These are phyloP conservation scores for Calvatia gigantea DNA, from an alignment of 768 basidiomycete species.

Conservation along the genomic window DNA sequence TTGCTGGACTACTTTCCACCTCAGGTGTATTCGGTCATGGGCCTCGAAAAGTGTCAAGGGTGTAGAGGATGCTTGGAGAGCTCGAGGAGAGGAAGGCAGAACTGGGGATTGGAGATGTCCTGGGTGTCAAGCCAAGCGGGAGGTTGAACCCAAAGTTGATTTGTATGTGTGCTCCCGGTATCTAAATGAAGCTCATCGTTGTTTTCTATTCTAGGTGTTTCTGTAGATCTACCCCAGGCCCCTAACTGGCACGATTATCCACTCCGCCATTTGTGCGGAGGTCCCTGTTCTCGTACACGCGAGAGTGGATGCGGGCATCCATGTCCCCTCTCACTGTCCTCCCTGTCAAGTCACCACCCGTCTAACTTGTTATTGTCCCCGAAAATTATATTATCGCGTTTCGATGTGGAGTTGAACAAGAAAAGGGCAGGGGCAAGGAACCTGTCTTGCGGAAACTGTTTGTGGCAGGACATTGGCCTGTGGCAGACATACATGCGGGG, in stretches of 20 bases:
- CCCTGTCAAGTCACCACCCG: constrained; percentile 82
- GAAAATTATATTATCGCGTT: constrained; percentile 53
- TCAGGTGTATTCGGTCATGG: constrained; percentile 89
- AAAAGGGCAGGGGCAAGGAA: constrained; percentile 21
- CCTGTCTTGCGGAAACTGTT: constrained; percentile 40
- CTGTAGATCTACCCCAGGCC: constrained; percentile 72
- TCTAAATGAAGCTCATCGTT: not conserved
- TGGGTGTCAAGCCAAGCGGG: constrained; percentile 83
- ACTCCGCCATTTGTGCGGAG: constrained; percentile 78
- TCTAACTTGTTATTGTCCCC: constrained; percentile 74
- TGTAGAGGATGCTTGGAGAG: constrained; percentile 66
- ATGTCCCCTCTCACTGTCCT: constrained; percentile 80
- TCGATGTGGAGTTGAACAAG: constrained; percentile 47
- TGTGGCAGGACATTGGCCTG: constrained; percentile 56
- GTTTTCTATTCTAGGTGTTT: constrained; percentile 63
- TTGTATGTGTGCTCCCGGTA: constrained; percentile 40
- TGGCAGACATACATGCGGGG: constrained; percentile 67
- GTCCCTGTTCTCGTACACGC: constrained; percentile 60
- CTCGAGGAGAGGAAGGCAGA: constrained; percentile 57
- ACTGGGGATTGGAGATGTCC: constrained; percentile 91
- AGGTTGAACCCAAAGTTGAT: constrained; percentile 60
- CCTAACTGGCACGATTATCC: constrained; percentile 62
- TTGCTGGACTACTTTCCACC: constrained; percentile 91
- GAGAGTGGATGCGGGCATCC: constrained; percentile 68
- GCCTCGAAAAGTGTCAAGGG: constrained; percentile 79